Percentiles rank a stretch among this genome's conserved stretches.
Evolutionary conservation across 169 alveolate genomes (phyloP).

Genomic region (Amoebophrya sp.): DNA sequence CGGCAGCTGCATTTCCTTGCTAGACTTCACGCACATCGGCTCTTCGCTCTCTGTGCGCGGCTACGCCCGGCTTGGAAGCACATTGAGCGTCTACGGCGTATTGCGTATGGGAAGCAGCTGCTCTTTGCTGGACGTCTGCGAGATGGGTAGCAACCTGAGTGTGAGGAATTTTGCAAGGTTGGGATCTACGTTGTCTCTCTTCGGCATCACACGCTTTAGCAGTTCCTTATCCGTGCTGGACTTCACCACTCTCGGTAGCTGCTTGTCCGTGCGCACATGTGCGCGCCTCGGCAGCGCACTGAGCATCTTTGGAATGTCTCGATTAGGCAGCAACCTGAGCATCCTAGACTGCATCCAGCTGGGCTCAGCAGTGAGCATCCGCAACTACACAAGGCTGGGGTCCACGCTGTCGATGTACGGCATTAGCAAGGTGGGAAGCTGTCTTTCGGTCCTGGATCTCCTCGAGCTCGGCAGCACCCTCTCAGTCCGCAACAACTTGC

Average conservation of each 20-base stretch:
- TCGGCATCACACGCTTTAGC: background rate
- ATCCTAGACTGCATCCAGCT: background rate
- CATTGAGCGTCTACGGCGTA: background rate
- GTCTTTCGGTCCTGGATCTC: background rate
- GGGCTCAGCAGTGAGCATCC: background rate
- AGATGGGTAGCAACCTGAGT: background rate
- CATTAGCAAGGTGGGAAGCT: background rate
- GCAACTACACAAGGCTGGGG: constrained; percentile 13
- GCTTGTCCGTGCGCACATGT: constrained; percentile 7
- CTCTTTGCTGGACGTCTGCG: background rate
- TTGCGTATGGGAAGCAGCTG: background rate
- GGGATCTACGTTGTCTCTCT: background rate
- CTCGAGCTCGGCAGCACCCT: background rate
- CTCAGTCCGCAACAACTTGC: background rate
- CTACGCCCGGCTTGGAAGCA: background rate
- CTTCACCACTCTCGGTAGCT: background rate
- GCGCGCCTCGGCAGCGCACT: constrained; percentile 21
- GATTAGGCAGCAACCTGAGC: background rate
- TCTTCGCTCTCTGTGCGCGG: background rate
- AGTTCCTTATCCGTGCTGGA: background rate
- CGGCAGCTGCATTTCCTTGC: constrained; percentile 15
- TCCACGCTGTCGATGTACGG: constrained; percentile 26
- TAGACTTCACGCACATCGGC: constrained; percentile 35
- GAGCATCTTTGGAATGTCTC: background rate
- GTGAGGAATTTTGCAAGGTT: background rate